Conservation (phyloP, 345 rosid species). For the Lepidium africanum region DNA sequence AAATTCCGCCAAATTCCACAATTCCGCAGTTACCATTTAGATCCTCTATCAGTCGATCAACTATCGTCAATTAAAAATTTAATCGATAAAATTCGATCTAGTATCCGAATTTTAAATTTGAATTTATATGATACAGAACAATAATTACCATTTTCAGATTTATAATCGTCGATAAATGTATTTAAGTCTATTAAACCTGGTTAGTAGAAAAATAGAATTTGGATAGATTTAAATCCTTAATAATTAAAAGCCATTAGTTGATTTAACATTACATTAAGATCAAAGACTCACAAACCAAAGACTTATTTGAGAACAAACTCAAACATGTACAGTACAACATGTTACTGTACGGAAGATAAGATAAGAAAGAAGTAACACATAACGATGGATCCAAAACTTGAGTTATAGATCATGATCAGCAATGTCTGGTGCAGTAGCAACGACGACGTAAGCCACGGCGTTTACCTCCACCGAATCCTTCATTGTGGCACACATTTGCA, state of each 20-base stretch:
- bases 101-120: no score
- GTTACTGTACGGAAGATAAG: constrained; percentile 4
- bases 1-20: no score
- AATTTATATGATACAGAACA: no score
- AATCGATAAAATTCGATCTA: no score
- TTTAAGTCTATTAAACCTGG: no score
- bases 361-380: background rate
- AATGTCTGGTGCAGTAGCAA: constrained; percentile 40
- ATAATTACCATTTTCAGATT: no score
- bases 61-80: no score
- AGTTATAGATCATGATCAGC: constrained; percentile 18
- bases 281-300: background rate
- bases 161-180: no score
- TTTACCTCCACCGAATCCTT: constrained; percentile 37
- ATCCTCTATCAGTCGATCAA: no score
- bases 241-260: background rate
- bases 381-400: background rate
- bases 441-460: constrained; percentile 47
- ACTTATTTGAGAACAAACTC: constrained; percentile 19
- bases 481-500: constrained; percentile 35
- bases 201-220: background rate
- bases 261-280: constrained; percentile 9
- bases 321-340: constrained; percentile 12
- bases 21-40: no score
- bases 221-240: background rate